Evolutionary conservation across 208 protist genomes (phyloP).

Genomic region (Herpetomonas tarakana): DNA sequence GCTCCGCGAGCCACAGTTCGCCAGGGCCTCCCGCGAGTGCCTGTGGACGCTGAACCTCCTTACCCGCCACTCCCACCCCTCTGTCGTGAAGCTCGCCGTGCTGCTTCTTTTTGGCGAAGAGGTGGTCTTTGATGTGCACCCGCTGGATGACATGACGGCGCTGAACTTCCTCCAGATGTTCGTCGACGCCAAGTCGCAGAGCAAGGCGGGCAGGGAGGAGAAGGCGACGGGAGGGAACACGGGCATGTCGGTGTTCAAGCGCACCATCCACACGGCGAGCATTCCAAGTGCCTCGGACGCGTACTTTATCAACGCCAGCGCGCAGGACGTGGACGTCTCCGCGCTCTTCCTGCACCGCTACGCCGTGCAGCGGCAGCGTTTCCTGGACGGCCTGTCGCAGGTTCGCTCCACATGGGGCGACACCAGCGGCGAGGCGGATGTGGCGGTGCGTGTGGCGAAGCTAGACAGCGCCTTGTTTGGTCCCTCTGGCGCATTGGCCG

Average conservation of each 20-base stretch:
- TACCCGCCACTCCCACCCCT: constrained; percentile 84
- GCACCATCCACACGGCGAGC: constrained; percentile 52
- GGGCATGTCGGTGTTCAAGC: constrained; percentile 78
- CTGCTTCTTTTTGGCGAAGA: constrained; percentile 85
- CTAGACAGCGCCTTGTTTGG: constrained; percentile 80
- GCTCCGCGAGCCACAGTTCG: constrained; percentile 85
- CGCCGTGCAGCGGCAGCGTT: constrained; percentile 87
- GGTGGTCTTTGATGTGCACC: constrained; percentile 85
- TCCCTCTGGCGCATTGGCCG: constrained; percentile 48
- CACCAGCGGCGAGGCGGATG: constrained; percentile 76
- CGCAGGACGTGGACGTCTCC: constrained; percentile 81
- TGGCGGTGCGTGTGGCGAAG: constrained; percentile 60
- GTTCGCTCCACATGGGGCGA: constrained; percentile 85
- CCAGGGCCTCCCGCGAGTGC: constrained; percentile 63
- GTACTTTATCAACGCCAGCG: constrained; percentile 82
- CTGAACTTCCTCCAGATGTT: constrained; percentile 90
- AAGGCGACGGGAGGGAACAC: constrained; percentile 21
- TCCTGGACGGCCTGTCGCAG: constrained; percentile 76
- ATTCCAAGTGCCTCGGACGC: constrained; percentile 83
- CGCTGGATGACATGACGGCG: constrained; percentile 88
- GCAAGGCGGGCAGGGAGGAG: constrained; percentile 23
- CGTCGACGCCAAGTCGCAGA: constrained; percentile 68
- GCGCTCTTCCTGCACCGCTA: constrained; percentile 89
- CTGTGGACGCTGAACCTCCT: constrained; percentile 81
- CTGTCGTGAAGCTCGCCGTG: constrained; percentile 85